These are phyloP conservation scores for Noccaea bulbosa DNA, from an alignment of 345 rosid genomes.

Conservation along the genomic window DNA sequence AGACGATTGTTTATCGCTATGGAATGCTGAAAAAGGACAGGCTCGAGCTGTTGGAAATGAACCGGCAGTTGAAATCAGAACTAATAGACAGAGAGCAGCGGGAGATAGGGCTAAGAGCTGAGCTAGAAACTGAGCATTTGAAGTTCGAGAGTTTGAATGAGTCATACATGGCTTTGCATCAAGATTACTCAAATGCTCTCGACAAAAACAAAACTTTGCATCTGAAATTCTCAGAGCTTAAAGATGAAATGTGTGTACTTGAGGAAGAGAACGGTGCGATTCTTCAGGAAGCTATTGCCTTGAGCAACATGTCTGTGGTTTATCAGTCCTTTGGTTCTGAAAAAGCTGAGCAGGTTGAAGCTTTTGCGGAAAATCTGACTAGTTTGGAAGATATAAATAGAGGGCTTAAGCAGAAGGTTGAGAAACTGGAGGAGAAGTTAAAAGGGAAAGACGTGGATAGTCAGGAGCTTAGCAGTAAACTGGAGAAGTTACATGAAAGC, in stretches of 20 bases:
- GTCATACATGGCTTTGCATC: slow-evolving; percentile 54
- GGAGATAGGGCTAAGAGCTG: slow-evolving; percentile 49
- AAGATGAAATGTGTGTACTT: slow-evolving; percentile 52
- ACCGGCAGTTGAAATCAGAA: slow-evolving; percentile 59
- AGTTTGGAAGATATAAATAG: slow-evolving; percentile 46
- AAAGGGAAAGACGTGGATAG: slow-evolving; percentile 54
- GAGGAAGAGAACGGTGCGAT: slow-evolving; percentile 61
- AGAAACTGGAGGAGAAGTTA: slow-evolving; percentile 54
- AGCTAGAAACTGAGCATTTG: slow-evolving; percentile 47
- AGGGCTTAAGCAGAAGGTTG: slow-evolving; percentile 56
- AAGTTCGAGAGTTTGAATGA: slow-evolving; percentile 56
- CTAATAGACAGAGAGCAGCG: slow-evolving; percentile 49
- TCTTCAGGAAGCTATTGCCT: slow-evolving; percentile 58
- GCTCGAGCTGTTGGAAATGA: slow-evolving; percentile 63
- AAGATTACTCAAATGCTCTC: slow-evolving; percentile 54
- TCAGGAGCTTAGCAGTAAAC: slow-evolving; percentile 49
- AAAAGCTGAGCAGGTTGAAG: slow-evolving; percentile 58
- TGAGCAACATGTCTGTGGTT: slow-evolving; percentile 55
- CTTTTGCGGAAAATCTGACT: slow-evolving; percentile 51
- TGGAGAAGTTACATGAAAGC: slow-evolving; percentile 59
- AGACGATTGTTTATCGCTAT: slow-evolving; percentile 43
- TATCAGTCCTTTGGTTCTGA: slow-evolving; percentile 57
- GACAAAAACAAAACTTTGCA: slow-evolving; percentile 53
- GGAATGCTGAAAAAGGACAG: slow-evolving; percentile 54
- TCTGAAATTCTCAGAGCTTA: slow-evolving; percentile 52